Evolutionary conservation across 192 early-diverging fungal species (phyloP).

Genomic region (Gorgonomyces haynaldii): DNA sequence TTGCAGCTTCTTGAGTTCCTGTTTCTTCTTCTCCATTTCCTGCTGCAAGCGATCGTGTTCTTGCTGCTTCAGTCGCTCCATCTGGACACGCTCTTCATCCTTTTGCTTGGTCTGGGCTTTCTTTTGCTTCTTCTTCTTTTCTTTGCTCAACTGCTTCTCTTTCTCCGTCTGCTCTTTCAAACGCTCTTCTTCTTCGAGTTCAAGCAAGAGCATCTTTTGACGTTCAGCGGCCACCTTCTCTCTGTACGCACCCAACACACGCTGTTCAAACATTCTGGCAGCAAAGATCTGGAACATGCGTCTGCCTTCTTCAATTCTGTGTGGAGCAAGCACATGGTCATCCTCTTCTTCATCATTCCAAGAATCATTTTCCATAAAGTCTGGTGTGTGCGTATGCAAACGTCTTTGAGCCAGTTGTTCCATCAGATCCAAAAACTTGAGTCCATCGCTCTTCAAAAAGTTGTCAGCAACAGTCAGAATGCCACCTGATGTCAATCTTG

Average conservation of each 20-base stretch:
- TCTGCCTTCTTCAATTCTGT: constrained; percentile 83
- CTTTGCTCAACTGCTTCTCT: constrained; percentile 27
- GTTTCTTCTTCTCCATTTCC: constrained; percentile 38
- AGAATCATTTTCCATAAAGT: constrained; percentile 33
- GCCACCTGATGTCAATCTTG: constrained; percentile 19
- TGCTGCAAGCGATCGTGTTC: constrained; percentile 20
- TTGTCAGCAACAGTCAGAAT: constrained; percentile 70
- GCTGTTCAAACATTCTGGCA: constrained; percentile 94
- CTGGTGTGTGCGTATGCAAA: constrained; percentile 44
- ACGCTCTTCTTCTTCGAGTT: constrained; percentile 9
- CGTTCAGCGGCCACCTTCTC: constrained; percentile 77
- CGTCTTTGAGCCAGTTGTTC: constrained; percentile 83
- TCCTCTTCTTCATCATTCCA: constrained; percentile 18
- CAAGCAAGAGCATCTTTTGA: background rate
- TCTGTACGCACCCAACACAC: constrained; percentile 82
- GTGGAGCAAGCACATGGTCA: constrained; percentile 61
- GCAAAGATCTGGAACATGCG: constrained; percentile 94
- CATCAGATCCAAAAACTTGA: constrained; percentile 95
- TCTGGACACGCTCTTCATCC: constrained; percentile 28
- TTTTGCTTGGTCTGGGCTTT: constrained; percentile 28
- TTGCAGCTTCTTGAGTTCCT: constrained; percentile 33
- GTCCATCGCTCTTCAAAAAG: constrained; percentile 82
- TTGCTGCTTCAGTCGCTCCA: constrained; percentile 25
- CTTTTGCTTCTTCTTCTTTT: constrained; percentile 50
- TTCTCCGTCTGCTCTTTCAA: constrained; percentile 8